Evolutionary conservation across 2,329 filamentous ascomycete species (phyloP).

Genomic region (Fusarium nematophilum): DNA sequence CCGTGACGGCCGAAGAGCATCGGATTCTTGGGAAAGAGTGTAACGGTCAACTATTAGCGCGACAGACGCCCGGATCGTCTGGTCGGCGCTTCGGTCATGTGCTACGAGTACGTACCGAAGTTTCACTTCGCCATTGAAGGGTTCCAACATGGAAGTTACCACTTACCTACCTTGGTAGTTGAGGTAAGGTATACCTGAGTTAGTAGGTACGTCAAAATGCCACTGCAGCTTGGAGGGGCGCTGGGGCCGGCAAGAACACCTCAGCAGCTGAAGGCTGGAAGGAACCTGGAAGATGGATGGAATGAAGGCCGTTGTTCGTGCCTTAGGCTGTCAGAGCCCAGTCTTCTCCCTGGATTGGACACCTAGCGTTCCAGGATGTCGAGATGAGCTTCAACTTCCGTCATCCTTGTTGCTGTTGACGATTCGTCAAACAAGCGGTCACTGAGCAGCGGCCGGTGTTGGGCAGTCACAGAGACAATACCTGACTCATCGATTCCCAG

Average conservation of each 20-base stretch:
- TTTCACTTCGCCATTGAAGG: too few relatives aligned
- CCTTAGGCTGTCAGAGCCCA: slow-evolving; percentile 22
- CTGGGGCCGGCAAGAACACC: too few relatives aligned
- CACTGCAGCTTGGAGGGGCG: too few relatives aligned
- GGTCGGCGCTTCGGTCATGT: slow-evolving; percentile 30
- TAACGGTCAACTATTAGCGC: slow-evolving; percentile 21
- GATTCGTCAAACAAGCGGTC: slow-evolving; percentile 24
- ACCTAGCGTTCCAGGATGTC: slow-evolving; percentile 10
- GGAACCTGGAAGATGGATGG: too few relatives aligned
- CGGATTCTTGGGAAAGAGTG: slow-evolving; percentile 1
- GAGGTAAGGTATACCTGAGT: too few relatives aligned
- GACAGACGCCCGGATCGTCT: slow-evolving; percentile 21
- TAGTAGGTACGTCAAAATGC: too few relatives aligned
- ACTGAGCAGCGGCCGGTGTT: neutral
- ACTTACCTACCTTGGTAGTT: too few relatives aligned
- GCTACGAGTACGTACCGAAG: neutral
- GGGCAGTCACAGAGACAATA: neutral
- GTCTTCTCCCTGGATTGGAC: slow-evolving; percentile 10
- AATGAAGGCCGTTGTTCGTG: slow-evolving; percentile 10
- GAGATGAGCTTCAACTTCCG: slow-evolving; percentile 10
- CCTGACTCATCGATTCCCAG: slow-evolving; percentile 6
- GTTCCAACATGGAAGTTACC: too few relatives aligned
- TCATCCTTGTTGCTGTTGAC: slow-evolving; percentile 25
- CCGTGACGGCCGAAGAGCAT: slow-evolving; percentile 1
- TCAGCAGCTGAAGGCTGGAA: too few relatives aligned